Evolutionary conservation across 805 yeast genomes (phyloP), one percentile per base, ranked within the genome.

Genomic region (Monosporozyma solicola): DNA sequence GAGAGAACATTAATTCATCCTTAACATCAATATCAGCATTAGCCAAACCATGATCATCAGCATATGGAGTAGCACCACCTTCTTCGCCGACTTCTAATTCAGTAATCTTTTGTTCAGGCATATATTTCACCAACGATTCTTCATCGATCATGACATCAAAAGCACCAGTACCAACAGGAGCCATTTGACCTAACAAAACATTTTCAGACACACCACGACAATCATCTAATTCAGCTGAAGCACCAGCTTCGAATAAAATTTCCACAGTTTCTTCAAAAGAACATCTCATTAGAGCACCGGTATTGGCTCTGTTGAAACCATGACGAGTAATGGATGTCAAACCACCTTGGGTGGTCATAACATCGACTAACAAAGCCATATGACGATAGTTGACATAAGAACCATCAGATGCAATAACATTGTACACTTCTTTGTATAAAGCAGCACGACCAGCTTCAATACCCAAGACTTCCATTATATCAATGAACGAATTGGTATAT

Each of bases 211-310:
- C 96, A 78, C 99, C 99, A 60, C 90, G 87, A 73, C 99, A 94
- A 61, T 94, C 97, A 73, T 94, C 99, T 53, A 94, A 75, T 68
- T 94, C 99, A 20, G 98, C 99, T 45, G 95, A 82, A 5, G 98
- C 96, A 70, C 97, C 99, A 20, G 99, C 99, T 66, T 94, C 99
- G 62, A 94, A 81, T 68, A 94, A 74, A 65, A 94, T 94, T 74
- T 94, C 99, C 44, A 94, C 99, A 7, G 99, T 94, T 72, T 94
- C 99, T 74, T 94, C 99, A 76, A 94, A 94, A 45, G 99, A 92
- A 76, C 97, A 94, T 73, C 99, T 83, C 99, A 94, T 94, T 67
- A 94, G 79, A 2, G 99, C 99, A 73, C 99, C 99, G 32, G 99
- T 94, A 60, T 94, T 97, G 41, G 96, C 87, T 74, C 99, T 85